A percentile compares a stretch with the other conserved stretches of the same genome.
Conservation (phyloP, 139 green algal genomes). For the Coccomyxa sp. region DNA sequence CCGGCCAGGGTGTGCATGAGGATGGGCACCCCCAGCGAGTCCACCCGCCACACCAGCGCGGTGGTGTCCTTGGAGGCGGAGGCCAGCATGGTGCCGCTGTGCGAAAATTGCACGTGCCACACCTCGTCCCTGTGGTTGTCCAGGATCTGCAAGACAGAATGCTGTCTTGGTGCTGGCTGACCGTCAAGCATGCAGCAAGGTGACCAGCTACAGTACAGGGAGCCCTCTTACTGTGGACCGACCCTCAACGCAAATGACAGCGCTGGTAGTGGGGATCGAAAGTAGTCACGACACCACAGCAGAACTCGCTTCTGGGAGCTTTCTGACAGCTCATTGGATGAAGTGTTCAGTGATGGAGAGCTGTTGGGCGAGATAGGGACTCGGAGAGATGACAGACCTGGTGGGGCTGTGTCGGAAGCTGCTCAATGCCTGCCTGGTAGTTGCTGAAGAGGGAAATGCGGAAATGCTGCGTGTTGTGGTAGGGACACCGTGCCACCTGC, state of each 20-base stretch:
- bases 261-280: too few relatives aligned
- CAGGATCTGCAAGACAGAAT: conserved; percentile 55
- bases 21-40: not conserved
- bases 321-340: not conserved
- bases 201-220: not conserved
- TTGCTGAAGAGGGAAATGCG: conserved; percentile 63
- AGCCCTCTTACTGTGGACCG: too few relatives aligned
- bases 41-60: conserved; percentile 49
- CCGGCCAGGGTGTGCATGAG: conserved; percentile 28
- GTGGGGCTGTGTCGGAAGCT: conserved; percentile 57
- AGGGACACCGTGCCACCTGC: conserved; percentile 51
- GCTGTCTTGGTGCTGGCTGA: too few relatives aligned
- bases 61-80: conserved; percentile 68
- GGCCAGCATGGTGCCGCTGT: conserved; percentile 71
- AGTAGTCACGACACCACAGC: not conserved
- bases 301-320: not conserved
- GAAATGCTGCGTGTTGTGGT: conserved; percentile 50
- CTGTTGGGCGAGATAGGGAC: not conserved
- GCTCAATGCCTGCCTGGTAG: conserved; percentile 67
- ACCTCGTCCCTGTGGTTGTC: conserved; percentile 85
- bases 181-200: too few relatives aligned
- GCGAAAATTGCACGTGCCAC: conserved; percentile 89
- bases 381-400: conserved; percentile 36
- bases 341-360: not conserved
- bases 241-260: too few relatives aligned